Percentiles rank a stretch among this genome's conserved stretches.
Conservation (phyloP, 495 filamentous ascomycete species). For the Talaromyces stipitatus region DNA sequence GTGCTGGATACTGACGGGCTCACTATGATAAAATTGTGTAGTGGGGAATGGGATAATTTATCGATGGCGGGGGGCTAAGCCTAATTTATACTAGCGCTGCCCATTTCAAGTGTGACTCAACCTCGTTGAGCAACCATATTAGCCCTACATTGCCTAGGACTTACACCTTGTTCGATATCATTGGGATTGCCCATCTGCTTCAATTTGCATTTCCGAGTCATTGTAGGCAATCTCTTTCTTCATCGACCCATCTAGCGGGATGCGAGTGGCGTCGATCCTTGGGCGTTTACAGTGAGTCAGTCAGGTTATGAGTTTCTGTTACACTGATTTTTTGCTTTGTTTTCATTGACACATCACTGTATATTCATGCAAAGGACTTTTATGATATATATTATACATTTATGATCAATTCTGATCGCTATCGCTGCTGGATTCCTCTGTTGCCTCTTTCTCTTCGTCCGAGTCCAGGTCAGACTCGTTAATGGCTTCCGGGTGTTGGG, state of each 20-base stretch:
- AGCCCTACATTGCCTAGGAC: background rate
- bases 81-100: background rate
- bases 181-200: background rate
- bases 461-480: conserved; percentile 13
- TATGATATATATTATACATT: conserved; percentile 1
- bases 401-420: conserved; percentile 29
- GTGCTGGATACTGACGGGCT: conserved; percentile 18
- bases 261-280: background rate
- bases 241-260: background rate
- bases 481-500: conserved; percentile 16
- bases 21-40: conserved; percentile 39
- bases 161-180: too few species aligned
- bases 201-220: background rate
- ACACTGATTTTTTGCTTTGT: background rate
- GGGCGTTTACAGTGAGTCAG: background rate
- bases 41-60: conserved; percentile 21
- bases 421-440: conserved; percentile 35
- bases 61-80: conserved; percentile 13
- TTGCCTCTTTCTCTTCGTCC: conserved; percentile 11
- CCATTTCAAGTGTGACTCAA: background rate
- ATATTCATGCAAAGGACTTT: background rate
- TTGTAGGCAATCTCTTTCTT: background rate
- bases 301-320: background rate
- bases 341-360: background rate
- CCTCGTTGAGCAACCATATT: background rate